Base-by-base conservation (phyloP, 768 basidiomycete genomes). In the Cystoderma amianthinum region DNA sequence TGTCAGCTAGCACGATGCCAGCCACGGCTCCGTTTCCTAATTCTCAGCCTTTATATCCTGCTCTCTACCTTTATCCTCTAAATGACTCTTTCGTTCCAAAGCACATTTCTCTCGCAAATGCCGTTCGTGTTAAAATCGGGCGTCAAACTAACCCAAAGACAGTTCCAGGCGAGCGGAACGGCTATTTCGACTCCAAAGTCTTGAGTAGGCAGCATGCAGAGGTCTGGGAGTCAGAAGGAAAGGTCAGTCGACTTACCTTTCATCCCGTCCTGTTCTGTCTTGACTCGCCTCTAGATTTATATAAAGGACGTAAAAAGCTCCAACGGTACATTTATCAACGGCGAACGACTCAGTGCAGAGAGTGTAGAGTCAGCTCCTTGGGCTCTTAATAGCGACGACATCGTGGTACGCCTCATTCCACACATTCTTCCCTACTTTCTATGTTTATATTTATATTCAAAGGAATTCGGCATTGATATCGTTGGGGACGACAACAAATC, bases 401-500 rank as follows among this genome's bases (percentile, higher is more conserved):
- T 92, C 47, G 92, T 99, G 55, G 94, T 96, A 72, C 47, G 92
- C 48, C 25, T 36, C 18, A 37, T 25, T 39, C 41, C 15, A 22
- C n/a, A n/a, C 44, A 38, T 18, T 42, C 24, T 25, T 44, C 32
- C 39, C 21, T 42, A 16, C 16, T 38, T 40, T 45, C 49, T 43
- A 48, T 44, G 32, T 10, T 46, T 33, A 36, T 32, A 41, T 46
- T 39, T 21, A 38, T 28, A 20, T 34, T 41, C 28, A 4, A 43
- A 95, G 93, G 94, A 98, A 82, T 98, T 96, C 59, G 96, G 96
- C 43, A 99, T 98, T 54, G 96, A 98, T 66, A 99, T 99, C 47
- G 89, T 96, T 41, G 88, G 90, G 47, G 96, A 99, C 55, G 96
- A 99, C 69, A 96, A 94, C 72, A 89, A 89, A 63, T 94, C 90